Percentiles rank a stretch among this genome's conserved stretches.
Evolutionary conservation across 768 basidiomycete species (phyloP).

Genomic region (Dendrothele bispora): DNA sequence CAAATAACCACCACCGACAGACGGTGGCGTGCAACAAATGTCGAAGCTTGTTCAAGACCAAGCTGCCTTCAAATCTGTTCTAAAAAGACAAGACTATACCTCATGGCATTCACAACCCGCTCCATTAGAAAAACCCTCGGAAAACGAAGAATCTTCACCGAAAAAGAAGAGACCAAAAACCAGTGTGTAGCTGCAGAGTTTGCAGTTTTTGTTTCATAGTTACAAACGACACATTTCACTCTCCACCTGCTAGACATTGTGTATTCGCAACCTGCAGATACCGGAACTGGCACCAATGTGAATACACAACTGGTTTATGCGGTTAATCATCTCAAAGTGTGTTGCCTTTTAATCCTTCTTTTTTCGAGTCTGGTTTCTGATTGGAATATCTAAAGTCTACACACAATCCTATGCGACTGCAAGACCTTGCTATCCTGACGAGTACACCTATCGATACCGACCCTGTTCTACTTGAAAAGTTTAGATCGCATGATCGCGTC

Average conservation of each 20-base stretch:
- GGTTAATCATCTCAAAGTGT: conserved; percentile 77
- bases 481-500: conserved; percentile 79
- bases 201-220: conserved; percentile 1
- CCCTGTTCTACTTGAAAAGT: conserved; percentile 69
- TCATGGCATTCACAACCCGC: conserved; percentile 76
- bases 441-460: conserved; percentile 78
- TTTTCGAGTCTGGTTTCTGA: conserved; percentile 4
- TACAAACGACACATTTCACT: conserved; percentile 1
- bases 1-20: too few species aligned
- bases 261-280: conserved; percentile 87
- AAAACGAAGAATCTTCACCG: conserved; percentile 23
- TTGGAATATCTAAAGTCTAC: conserved; percentile 45
- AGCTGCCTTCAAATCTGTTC: conserved; percentile 64
- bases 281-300: conserved; percentile 75
- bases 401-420: conserved; percentile 79
- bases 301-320: conserved; percentile 89
- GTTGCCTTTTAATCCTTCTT: conserved; percentile 12
- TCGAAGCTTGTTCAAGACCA: conserved; percentile 68
- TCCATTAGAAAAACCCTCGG: conserved; percentile 25
- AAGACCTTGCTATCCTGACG: conserved; percentile 83
- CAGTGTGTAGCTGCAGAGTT: conserved; percentile 42
- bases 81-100: conserved; percentile 65
- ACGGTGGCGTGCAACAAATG: too few species aligned
- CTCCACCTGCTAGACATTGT: conserved; percentile 54
- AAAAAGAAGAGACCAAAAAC: conserved; percentile 67